phyloP scores from a whole-genome alignment of 2,329 filamentous ascomycete species.

The Alternaria solani region DNA sequence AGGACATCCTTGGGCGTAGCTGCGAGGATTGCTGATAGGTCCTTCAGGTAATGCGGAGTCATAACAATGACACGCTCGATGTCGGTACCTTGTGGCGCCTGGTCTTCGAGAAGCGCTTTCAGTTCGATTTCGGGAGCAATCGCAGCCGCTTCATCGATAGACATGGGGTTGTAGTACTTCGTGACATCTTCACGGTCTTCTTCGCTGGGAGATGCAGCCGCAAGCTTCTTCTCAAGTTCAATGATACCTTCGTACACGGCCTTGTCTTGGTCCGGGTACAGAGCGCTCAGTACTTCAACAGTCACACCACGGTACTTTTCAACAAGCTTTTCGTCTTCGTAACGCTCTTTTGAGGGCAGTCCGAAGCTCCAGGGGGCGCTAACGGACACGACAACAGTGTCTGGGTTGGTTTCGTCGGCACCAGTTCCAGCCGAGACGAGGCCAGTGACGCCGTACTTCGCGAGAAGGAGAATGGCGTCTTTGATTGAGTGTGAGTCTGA shows the following conservation, averaged over 20 bases:
- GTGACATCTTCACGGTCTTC: slow-evolving; percentile 69
- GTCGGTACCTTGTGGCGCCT: slow-evolving; percentile 62
- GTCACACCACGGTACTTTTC: slow-evolving; percentile 41
- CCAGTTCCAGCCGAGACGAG: slow-evolving; percentile 37
- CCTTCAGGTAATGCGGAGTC: slow-evolving; percentile 67
- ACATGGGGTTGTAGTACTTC: slow-evolving; percentile 72
- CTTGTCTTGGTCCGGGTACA: slow-evolving; percentile 42
- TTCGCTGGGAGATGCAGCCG: slow-evolving; percentile 64
- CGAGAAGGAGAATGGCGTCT: slow-evolving; percentile 59
- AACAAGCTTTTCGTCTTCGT: slow-evolving; percentile 46
- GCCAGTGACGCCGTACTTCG: slow-evolving; percentile 55
- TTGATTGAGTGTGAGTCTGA: slow-evolving; percentile 40
- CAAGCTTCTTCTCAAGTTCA: slow-evolving; percentile 68
- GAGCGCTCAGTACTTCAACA: slow-evolving; percentile 29
- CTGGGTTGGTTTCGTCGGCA: slow-evolving; percentile 64
- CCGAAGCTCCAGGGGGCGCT: slow-evolving; percentile 59
- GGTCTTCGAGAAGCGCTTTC: slow-evolving; percentile 59
- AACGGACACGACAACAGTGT: slow-evolving; percentile 60
- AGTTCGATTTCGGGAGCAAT: slow-evolving; percentile 67
- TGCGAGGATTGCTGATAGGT: slow-evolving; percentile 64
- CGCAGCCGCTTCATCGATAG: slow-evolving; percentile 62
- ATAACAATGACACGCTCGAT: slow-evolving; percentile 65
- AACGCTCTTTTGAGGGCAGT: slow-evolving; percentile 48
- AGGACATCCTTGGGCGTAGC: slow-evolving; percentile 64
- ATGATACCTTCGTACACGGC: slow-evolving; percentile 48